Evolutionary conservation across 2,329 filamentous ascomycete species (phyloP), one percentile per base, ranked within the genome.

Genomic region (Decorospora gaudefroyi): DNA sequence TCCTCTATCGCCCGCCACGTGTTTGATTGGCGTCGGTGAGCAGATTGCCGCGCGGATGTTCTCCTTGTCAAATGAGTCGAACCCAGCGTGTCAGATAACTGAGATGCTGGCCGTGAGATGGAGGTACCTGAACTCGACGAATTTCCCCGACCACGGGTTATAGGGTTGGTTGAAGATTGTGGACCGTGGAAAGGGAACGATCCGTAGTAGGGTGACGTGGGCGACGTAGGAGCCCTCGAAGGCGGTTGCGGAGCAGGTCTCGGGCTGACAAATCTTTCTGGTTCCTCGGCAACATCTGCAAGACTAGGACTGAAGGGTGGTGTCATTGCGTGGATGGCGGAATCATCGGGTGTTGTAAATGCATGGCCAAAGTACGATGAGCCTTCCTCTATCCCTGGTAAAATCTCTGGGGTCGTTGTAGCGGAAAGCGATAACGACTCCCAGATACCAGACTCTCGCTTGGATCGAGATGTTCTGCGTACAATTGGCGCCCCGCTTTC

Each of bases 51-150:
- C 28, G 64, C 33, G 8, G 61, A 63, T 23, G 32, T 49, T 38
- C 50, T 57, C 9, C 61, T 52, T 13, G 52, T 34, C 59, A 70
- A 19, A 65, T 54, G 71, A 3, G 73, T 69, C 4, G 75, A 76
- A 11, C 70, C 72, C 13, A 77, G 49, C 8, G 72, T 72, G 35
- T 77, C 75, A 6, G 75, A 74, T 50, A 73, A 73, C 39, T 74
- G 71, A 9, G 69, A 53, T 49, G 67, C 40, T 56, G 68, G 62
- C 4, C 66, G 67, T 8, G 61, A 59, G 13, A 57, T 64, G 11
- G 57, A 53, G 11, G 40, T 10, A 40, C 51, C 23, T 53, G 51
- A 26, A 29, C 57, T 62, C 9, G 64, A 57, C 8, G 61, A 65
- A 31, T 57, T 62, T 6, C 43, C 55, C 13, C 61, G 56, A 27